Conservation (phyloP, 2,329 filamentous ascomycete genomes). For the Fusarium poae region DNA sequence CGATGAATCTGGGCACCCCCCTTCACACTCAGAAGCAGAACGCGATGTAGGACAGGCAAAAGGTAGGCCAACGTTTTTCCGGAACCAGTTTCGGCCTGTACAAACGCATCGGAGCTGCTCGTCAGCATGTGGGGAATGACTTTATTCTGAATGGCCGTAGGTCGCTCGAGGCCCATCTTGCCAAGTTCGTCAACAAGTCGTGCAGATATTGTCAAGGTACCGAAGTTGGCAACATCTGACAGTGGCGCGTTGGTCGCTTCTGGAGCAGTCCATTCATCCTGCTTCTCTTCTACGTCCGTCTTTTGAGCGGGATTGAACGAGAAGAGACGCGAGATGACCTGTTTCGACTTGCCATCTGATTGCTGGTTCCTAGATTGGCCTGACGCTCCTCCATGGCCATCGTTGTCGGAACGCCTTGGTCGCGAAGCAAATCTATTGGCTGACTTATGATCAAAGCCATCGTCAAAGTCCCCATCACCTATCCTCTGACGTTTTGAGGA, state of each 20-base stretch:
- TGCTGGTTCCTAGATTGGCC: slow-evolving; percentile 43
- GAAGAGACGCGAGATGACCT: slow-evolving; percentile 92
- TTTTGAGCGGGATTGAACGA: slow-evolving; percentile 85
- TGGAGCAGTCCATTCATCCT: slow-evolving; percentile 66
- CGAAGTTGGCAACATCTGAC: slow-evolving; percentile 87
- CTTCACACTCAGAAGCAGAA: slow-evolving; percentile 78
- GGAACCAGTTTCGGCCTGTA: slow-evolving; percentile 96
- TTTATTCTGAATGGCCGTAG: slow-evolving; percentile 94
- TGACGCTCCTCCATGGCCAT: slow-evolving; percentile 30
- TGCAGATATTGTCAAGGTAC: slow-evolving; percentile 83
- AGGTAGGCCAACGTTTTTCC: slow-evolving; percentile 98
- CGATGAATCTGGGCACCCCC: slow-evolving; percentile 75
- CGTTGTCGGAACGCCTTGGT: slow-evolving; percentile 29
- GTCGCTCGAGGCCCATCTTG: slow-evolving; percentile 89
- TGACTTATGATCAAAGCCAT: slow-evolving; percentile 38
- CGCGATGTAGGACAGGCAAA: slow-evolving; percentile 88
- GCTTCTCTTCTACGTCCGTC: slow-evolving; percentile 68
- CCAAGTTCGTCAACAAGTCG: slow-evolving; percentile 84
- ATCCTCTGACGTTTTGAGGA: slow-evolving; percentile 62
- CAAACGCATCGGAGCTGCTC: slow-evolving; percentile 89
- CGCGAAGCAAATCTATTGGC: slow-evolving; percentile 22
- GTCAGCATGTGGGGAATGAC: slow-evolving; percentile 84
- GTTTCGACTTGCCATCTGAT: slow-evolving; percentile 53
- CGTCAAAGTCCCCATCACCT: slow-evolving; percentile 32
- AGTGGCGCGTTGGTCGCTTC: slow-evolving; percentile 93